A percentile compares a stretch with the other conserved stretches of the same genome.
Conservation (phyloP, 208 protist species). For the Trypanosoma theileri region DNA sequence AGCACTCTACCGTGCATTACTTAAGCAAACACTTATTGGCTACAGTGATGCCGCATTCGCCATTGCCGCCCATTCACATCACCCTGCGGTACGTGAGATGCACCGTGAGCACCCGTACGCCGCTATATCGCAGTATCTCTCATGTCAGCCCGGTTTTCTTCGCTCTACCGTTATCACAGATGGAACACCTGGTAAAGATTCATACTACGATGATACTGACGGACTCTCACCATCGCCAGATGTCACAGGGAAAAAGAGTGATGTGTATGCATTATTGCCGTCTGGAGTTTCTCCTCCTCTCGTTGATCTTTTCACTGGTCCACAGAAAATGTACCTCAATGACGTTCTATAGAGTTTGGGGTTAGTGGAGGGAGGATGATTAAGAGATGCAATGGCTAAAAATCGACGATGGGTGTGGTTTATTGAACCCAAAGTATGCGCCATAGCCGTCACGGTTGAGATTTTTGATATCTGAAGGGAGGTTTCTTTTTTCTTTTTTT, state of each 20-base stretch:
- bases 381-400: not conserved
- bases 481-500: no score
- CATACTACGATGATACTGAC: constrained; percentile 10
- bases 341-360: constrained; percentile 19
- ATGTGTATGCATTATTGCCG: constrained; percentile 47
- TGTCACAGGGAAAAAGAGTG: constrained; percentile 40
- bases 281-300: constrained; percentile 18
- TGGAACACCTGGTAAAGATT: constrained; percentile 26
- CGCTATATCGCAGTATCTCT: constrained; percentile 56
- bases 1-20: constrained; percentile 32
- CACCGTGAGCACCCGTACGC: constrained; percentile 25
- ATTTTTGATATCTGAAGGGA: no score
- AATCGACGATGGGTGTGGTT: no score
- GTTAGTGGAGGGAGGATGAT: not conserved
- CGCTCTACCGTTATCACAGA: constrained; percentile 15
- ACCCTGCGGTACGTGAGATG: constrained; percentile 34
- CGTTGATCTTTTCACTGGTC: constrained; percentile 16
- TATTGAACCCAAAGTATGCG: no score
- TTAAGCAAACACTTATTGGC: constrained; percentile 22
- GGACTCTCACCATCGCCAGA: constrained; percentile 35
- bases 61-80: constrained; percentile 42
- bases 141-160: not conserved
- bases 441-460: no score
- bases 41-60: constrained; percentile 51
- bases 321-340: constrained; percentile 21